Percentiles rank a stretch among this genome's conserved stretches.
phyloP scores from a whole-genome alignment of 768 basidiomycete genomes.

The Russula vinacea region DNA sequence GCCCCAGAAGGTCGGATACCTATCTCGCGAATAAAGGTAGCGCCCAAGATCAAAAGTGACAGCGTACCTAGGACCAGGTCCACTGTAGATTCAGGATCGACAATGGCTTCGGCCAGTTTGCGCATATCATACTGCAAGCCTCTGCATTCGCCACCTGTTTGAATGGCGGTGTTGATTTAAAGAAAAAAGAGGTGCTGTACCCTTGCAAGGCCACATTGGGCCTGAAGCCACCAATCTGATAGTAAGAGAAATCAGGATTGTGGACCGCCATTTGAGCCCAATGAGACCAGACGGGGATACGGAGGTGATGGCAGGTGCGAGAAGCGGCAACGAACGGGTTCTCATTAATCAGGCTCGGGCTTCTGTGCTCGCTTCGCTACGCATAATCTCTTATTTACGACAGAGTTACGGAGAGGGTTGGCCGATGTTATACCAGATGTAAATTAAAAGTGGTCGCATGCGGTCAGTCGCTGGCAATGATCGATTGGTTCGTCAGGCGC shows the following conservation, averaged over 20 bases:
- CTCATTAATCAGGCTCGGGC: constrained; percentile 5
- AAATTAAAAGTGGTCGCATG: neutral
- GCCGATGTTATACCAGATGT: neutral
- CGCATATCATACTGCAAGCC: constrained; percentile 11
- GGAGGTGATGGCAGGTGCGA: neutral
- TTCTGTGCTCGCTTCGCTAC: neutral
- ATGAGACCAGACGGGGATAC: constrained; percentile 7
- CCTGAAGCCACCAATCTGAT: constrained; percentile 29
- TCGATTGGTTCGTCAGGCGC: constrained; percentile 8
- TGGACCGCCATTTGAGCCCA: constrained; percentile 16
- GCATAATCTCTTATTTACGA: neutral
- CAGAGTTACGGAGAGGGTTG: neutral
- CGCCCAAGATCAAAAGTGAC: neutral
- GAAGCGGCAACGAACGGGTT: neutral
- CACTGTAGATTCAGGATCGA: constrained; percentile 1
- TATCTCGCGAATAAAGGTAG: neutral
- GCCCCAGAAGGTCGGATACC: constrained; percentile 27
- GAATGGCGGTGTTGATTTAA: neutral
- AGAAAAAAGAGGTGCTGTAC: constrained; percentile 10
- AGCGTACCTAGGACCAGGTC: constrained; percentile 27
- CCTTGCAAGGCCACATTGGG: constrained; percentile 23
- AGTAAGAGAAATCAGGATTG: constrained; percentile 15
- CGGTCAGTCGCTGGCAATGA: neutral
- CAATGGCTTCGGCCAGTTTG: constrained; percentile 19
- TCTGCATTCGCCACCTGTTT: constrained; percentile 14